Base-by-base conservation (phyloP, 1,284 basidiomycete genomes). In the Ustilago nuda region DNA sequence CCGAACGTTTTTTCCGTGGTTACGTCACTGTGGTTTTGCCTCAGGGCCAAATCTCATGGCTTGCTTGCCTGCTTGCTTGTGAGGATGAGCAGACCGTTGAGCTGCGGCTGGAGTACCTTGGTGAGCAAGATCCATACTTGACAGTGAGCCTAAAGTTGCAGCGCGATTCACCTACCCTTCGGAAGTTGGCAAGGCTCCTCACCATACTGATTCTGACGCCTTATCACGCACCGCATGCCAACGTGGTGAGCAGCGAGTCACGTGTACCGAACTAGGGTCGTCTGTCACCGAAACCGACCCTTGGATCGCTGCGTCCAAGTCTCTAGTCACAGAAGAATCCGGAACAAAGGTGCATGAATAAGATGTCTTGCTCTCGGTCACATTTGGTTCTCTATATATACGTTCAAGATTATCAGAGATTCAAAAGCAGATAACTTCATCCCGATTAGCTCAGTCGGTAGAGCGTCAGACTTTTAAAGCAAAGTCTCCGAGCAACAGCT, bases 381-480 rank as follows among this genome's bases (percentile, higher is more conserved):
- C 2, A 2, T 23, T 2, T 0, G 2, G 23, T 23, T 23, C 23
- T 23, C 2, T 65, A 70, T 66, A 72, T 72, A 35, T 56, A 37
- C 19, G 35, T 9, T 8, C 19, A 19, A n/a, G n/a, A n/a, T n/a
- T n/a, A n/a, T n/a, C n/a, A n/a, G n/a, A n/a, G n/a, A n/a, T n/a
- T n/a, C 19, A 57, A 60, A 53, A 54, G 61, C 19, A 61, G 57
- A 66, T 61, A 61, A 59, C 55, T 66, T 68, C 68, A 70, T 83
- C 82, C 83, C 83, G 83, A 83, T 82, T 85, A 85, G 83, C 82
- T 85, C 83, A 85, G 82, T 84, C 79, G 83, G 83, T 84, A 85
- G 83, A 85, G 83, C 82, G 82, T 82, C 80, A 82, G 82, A 85
- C 83, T 84, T 82, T 85, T 85, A 85, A 54, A 39, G 53, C 48